phyloP scores from a whole-genome alignment of 805 yeast genomes.

The Zygoascus ofunaensis region DNA sequence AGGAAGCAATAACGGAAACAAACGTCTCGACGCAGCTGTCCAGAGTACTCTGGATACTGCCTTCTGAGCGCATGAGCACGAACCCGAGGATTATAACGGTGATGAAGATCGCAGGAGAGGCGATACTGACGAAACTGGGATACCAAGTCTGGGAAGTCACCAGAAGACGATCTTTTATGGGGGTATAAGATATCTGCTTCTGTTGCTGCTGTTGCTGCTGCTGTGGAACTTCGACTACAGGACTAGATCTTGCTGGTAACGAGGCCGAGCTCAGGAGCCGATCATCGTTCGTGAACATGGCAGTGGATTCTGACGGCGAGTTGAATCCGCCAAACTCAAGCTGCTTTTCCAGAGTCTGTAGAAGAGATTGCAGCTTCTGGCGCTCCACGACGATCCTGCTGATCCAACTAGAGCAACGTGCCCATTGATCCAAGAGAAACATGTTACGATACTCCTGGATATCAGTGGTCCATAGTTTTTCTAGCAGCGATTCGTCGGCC shows the following conservation, averaged over 20 bases:
- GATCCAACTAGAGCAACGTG: slow-evolving; percentile 2
- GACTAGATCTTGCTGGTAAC: too few species aligned
- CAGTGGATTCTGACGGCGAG: too few species aligned
- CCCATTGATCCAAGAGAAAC: slow-evolving; percentile 3
- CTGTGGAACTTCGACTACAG: too few species aligned
- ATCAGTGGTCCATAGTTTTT: neutral
- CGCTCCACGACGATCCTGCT: slow-evolving; percentile 1
- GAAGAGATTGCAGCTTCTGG: neutral
- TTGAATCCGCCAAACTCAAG: too few species aligned
- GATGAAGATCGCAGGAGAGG: slow-evolving; percentile 17
- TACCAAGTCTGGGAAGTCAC: too few species aligned
- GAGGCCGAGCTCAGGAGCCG: too few species aligned
- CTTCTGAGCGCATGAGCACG: slow-evolving; percentile 13
- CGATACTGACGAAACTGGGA: too few species aligned
- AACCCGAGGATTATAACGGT: slow-evolving; percentile 15
- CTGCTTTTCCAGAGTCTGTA: neutral
- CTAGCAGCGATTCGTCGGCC: neutral
- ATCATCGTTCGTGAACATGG: too few species aligned
- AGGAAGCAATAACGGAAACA: slow-evolving; percentile 5
- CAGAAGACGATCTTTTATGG: too few species aligned
- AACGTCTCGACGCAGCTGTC: slow-evolving; percentile 9
- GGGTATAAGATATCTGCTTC: too few species aligned
- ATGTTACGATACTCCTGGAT: neutral
- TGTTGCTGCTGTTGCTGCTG: too few species aligned
- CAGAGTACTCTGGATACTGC: slow-evolving; percentile 12